Base-by-base conservation (phyloP, 225 moss, liverwort and hornwort genomes). In the Antitrichia curtipendula region DNA sequence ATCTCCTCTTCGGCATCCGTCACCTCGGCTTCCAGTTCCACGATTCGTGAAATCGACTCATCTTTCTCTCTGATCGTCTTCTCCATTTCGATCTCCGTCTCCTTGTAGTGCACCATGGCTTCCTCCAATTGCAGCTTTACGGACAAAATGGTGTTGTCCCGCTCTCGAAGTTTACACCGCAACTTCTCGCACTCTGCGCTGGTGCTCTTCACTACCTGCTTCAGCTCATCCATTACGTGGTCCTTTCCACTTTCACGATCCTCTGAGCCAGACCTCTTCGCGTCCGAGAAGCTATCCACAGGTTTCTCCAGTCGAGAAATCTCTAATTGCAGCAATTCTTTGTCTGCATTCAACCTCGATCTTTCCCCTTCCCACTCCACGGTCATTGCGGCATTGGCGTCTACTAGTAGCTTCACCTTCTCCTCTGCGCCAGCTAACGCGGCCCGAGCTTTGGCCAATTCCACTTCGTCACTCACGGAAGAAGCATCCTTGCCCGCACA, bases 291-390 rank as follows among this genome's bases (percentile, higher is more conserved):
- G 74, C 38, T 52, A 8, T 57, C 31, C 8, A 24, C 82, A n/a
- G 92, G 91, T 27, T 90, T 89, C 89, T 91, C 94, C 75, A 92
- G 86, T 70, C 91, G 90, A 73, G 82, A 90, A 84, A 94, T 92
- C 72, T 94, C 92, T 23, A 91, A 54, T 22, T 92, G 91, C 85
- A 94, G 91, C 80, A 88, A 65, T 22, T 92, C 91, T 72, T 91
- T 92, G 69, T 94, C 94, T 7, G 89, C 87, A 29, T 92, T 89
- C 86, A 92, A 82, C 90, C 92, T 86, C 13, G 83, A 88, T 34
- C 92, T 86, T 73, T 94, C 94, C 70, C 91, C 90, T 87, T 92
- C 94, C 92, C 94, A 94, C 87, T 94, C 94, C 47, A 86, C 84
- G 54, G 84, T 78, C 91, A 92, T 94, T 6, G 89, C 82, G 7